Evolutionary conservation across 176 grass and related monocot species (phyloP), one percentile per base, ranked within the genome.

Genomic region (Oryza australiensis): DNA sequence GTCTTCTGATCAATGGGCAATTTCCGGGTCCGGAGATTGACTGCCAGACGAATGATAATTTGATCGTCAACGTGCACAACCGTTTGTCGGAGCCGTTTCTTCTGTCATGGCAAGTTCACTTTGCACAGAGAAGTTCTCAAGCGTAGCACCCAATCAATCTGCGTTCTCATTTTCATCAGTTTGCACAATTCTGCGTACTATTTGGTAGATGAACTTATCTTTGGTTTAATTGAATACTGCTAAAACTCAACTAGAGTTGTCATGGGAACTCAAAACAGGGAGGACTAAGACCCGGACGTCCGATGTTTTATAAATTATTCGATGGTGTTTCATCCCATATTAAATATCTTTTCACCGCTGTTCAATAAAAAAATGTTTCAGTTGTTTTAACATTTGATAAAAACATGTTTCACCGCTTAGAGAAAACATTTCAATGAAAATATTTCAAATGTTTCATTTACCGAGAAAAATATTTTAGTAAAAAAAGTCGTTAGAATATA

Each of bases 11-110:
- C 86, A 91, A 94, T 46, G 94, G 90, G 13, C 88, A 86, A 68
- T 94, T 97, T 55, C 94, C 94, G 0, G 94, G 94, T 35, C 94
- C 92, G 16, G 84, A 89, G 48, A 94, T 97, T 40, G 74, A 89
- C 12, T 92, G 83, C 16, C 75, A 86, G 30, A 97, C 94, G 5
- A 89, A 97, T 0, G 88, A 92, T 22, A 97, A 97, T 5, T 11
- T 97, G 15, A 72, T 97, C 11, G 75, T 94, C 62, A 97, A 92
- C 9, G 94, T 94, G 9, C 71, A 45, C 83, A 97, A 92, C 75
- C 68, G 68, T 22, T 38, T 92, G 86, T 29, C 83, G 9, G 90
- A 94, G 66, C 88, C 90, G 3, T 91, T 97, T 81, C 84, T 97
- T 13, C 71, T 97, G 26, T 92, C 94, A 91, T 97, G 92, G 94